Evolutionary conservation across 2,329 filamentous ascomycete genomes (phyloP).

Genomic region (Sporothrix mexicana): DNA sequence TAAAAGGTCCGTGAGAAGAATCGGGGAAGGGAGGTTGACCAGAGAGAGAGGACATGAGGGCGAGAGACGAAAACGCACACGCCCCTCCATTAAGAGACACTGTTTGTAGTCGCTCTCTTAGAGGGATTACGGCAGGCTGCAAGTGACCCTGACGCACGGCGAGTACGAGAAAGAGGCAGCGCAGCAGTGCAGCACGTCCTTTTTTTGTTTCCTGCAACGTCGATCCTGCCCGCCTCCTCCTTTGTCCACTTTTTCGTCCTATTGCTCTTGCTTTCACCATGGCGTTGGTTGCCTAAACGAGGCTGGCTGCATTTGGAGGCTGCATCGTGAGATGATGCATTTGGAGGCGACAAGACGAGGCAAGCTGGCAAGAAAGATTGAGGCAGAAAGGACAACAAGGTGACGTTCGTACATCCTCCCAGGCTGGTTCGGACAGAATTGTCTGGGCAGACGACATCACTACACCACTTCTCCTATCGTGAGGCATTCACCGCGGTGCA

Average conservation of each 20-base stretch:
- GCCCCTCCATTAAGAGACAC: constrained; percentile 3
- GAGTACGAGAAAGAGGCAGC: constrained; percentile 15
- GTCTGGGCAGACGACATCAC: not conserved
- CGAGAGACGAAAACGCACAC: not conserved
- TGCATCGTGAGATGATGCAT: constrained; percentile 9
- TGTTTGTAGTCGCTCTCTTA: not conserved
- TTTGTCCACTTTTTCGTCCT: too few relatives aligned
- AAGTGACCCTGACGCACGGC: not conserved
- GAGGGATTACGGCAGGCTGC: not conserved
- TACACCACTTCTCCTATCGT: too few relatives aligned
- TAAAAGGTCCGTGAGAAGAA: too few relatives aligned
- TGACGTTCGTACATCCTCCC: not conserved
- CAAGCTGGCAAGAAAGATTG: not conserved
- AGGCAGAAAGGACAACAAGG: not conserved
- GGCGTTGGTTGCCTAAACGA: not conserved
- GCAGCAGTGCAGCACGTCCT: not conserved
- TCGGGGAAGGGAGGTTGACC: not conserved
- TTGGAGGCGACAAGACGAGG: too few relatives aligned
- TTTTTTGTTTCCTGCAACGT: not conserved
- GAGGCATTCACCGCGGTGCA: too few relatives aligned
- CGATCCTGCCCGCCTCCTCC: not conserved
- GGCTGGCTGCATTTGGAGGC: not conserved
- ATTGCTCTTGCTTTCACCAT: not conserved
- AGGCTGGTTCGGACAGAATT: not conserved
- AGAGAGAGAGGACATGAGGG: not conserved